phyloP scores from a whole-genome alignment of 768 basidiomycete species.

The Mycena filopes region DNA sequence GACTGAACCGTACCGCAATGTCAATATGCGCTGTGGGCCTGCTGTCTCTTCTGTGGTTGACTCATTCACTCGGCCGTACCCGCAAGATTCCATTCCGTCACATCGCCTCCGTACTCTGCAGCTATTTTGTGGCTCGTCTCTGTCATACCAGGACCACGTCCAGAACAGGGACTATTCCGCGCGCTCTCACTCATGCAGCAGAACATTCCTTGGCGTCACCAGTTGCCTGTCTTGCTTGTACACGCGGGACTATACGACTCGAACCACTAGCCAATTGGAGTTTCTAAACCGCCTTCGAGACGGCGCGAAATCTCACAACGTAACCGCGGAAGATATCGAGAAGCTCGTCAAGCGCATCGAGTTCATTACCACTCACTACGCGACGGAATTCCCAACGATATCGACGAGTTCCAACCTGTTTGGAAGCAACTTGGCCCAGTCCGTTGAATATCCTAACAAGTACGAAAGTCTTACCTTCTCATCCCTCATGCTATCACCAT shows the following conservation, averaged over 20 bases:
- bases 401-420: neutral
- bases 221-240: conserved; percentile 18
- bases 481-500: no score
- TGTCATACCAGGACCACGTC: conserved; percentile 9
- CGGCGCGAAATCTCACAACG: neutral
- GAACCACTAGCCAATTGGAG: neutral
- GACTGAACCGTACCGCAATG: no score
- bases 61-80: no score
- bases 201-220: conserved; percentile 15
- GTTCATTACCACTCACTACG: conserved; percentile 8
- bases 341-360: conserved; percentile 1
- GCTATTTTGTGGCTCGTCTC: conserved; percentile 13
- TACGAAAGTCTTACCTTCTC: no score
- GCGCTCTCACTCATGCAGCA: conserved; percentile 15
- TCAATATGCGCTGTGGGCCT: no score
- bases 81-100: neutral
- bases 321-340: neutral
- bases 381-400: conserved; percentile 5
- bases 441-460: no score
- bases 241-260: conserved; percentile 11
- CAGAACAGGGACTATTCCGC: neutral
- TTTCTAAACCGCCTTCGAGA: neutral
- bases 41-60: no score
- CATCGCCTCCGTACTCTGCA: conserved; percentile 3
- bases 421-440: conserved; percentile 17